These are phyloP conservation scores for Ophiognomonia clavigignenti-juglandacearum DNA, from an alignment of 2,329 filamentous ascomycete species.

Conservation along the genomic window DNA sequence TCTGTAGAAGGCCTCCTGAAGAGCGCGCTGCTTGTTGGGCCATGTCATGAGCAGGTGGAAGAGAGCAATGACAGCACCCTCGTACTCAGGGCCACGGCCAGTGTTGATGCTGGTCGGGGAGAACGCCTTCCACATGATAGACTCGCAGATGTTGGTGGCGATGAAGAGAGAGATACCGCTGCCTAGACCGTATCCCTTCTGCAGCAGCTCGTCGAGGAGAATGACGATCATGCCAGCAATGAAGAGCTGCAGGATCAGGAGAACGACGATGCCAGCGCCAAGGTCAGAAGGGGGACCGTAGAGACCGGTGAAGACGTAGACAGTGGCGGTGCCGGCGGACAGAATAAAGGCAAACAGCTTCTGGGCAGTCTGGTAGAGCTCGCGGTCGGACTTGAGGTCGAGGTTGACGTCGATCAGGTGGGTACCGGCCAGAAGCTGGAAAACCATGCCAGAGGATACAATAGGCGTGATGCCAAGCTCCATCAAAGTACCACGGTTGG, in stretches of 20 bases:
- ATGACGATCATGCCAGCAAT: slow-evolving; percentile 98
- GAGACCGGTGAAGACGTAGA: slow-evolving; percentile 96
- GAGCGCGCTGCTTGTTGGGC: slow-evolving; percentile 98
- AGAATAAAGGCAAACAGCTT: slow-evolving; percentile 98
- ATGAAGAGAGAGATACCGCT: slow-evolving; percentile 99
- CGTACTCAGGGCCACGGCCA: slow-evolving; percentile 96
- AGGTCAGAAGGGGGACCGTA: slow-evolving; percentile 96
- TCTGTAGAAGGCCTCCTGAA: slow-evolving; percentile 98
- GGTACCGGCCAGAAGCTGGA: slow-evolving; percentile 98
- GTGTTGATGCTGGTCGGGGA: slow-evolving; percentile 99
- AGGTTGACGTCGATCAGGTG: slow-evolving; percentile 99
- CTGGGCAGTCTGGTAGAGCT: slow-evolving; percentile 99
- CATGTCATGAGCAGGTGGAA: slow-evolving; percentile 98
- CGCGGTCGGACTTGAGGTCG: slow-evolving; percentile 98
- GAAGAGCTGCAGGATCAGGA: slow-evolving; percentile 95
- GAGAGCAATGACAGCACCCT: slow-evolving; percentile 95
- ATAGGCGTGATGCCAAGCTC: slow-evolving; percentile 97
- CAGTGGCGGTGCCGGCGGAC: slow-evolving; percentile 93
- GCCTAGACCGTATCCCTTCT: slow-evolving; percentile 98
- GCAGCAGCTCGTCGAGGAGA: slow-evolving; percentile 95
- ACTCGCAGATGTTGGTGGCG: slow-evolving; percentile 99
- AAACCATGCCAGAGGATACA: slow-evolving; percentile 99
- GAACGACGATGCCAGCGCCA: slow-evolving; percentile 95
- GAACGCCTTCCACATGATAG: slow-evolving; percentile 99
- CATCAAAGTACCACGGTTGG: slow-evolving; percentile 95